Conservation (phyloP, 1,139 yeast genomes). For the Zygosaccharomyces pseudobailii region DNA sequence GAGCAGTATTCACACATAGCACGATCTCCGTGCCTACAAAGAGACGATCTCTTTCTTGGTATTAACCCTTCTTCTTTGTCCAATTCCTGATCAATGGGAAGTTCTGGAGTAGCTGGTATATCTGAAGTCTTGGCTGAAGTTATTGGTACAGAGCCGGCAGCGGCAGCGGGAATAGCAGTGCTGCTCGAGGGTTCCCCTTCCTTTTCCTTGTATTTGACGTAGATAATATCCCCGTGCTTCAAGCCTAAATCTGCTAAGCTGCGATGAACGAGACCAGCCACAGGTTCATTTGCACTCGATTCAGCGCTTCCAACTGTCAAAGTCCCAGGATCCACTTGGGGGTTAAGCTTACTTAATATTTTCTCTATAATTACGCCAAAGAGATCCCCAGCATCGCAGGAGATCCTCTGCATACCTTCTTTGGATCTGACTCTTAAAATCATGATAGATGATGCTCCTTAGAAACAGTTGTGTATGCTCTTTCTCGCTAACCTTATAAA, state of each 20-base stretch:
- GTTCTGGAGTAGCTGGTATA: conserved; percentile 37
- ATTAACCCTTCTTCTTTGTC: conserved; percentile 72
- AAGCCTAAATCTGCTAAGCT: conserved; percentile 52
- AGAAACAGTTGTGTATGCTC: not conserved
- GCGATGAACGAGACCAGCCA: conserved; percentile 41
- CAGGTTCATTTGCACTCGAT: conserved; percentile 45
- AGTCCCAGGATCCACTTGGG: conserved; percentile 24
- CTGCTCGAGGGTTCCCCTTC: conserved; percentile 3
- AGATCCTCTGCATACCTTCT: conserved; percentile 74
- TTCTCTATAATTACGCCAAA: conserved; percentile 49
- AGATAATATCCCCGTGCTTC: conserved; percentile 82
- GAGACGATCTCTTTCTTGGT: conserved; percentile 51
- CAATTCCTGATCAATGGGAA: conserved; percentile 62
- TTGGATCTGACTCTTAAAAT: conserved; percentile 75
- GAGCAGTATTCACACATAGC: conserved; percentile 99
- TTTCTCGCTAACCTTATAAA: not conserved
- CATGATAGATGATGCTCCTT: conserved; percentile 29
- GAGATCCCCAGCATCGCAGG: conserved; percentile 44
- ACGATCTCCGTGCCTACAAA: conserved; percentile 84
- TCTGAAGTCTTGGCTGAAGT: conserved; percentile 8
- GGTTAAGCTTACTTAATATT: conserved; percentile 28
- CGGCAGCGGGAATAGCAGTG: conserved; percentile 1
- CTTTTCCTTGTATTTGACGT: conserved; percentile 44
- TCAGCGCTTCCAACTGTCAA: conserved; percentile 44
- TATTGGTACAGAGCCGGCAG: conserved; percentile 2